phyloP scores from a whole-genome alignment of 2,329 filamentous ascomycete species.

The Paecilomyces variotii region DNA sequence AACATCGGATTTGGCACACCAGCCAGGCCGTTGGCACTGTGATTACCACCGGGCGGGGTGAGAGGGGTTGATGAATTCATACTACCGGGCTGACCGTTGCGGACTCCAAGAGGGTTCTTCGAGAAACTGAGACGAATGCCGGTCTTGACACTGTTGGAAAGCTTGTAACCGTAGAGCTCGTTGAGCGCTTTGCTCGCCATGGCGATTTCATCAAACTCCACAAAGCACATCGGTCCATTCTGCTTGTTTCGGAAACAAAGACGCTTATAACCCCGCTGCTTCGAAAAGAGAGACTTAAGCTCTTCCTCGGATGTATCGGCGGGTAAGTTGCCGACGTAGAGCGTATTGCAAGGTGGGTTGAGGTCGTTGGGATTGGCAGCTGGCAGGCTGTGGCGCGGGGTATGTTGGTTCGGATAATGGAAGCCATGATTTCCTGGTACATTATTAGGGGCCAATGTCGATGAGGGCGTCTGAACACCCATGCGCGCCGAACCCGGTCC shows the following conservation, averaged over 20 bases:
- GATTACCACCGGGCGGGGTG: slow-evolving; percentile 44
- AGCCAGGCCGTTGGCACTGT: slow-evolving; percentile 49
- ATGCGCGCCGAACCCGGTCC: slow-evolving; percentile 40
- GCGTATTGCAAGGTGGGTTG: slow-evolving; percentile 93
- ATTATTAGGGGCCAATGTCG: slow-evolving; percentile 52
- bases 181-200: slow-evolving; percentile 86
- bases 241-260: slow-evolving; percentile 91
- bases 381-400: slow-evolving; percentile 62
- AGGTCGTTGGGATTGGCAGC: slow-evolving; percentile 91
- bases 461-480: slow-evolving; percentile 43
- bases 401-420: slow-evolving; percentile 50
- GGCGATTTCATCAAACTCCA: slow-evolving; percentile 91
- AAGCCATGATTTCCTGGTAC: slow-evolving; percentile 45
- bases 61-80: slow-evolving; percentile 45
- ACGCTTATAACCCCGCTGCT: slow-evolving; percentile 89
- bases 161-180: slow-evolving; percentile 75
- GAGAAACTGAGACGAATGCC: slow-evolving; percentile 95
- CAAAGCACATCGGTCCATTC: slow-evolving; percentile 97
- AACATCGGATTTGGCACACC: slow-evolving; percentile 55
- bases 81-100: slow-evolving; percentile 60
- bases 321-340: slow-evolving; percentile 95
- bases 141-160: slow-evolving; percentile 89
- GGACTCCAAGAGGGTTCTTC: slow-evolving; percentile 91
- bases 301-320: slow-evolving; percentile 92
- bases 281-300: slow-evolving; percentile 85